phyloP scores from a whole-genome alignment of 495 filamentous ascomycete genomes.

The Penicillium crystallinum region DNA sequence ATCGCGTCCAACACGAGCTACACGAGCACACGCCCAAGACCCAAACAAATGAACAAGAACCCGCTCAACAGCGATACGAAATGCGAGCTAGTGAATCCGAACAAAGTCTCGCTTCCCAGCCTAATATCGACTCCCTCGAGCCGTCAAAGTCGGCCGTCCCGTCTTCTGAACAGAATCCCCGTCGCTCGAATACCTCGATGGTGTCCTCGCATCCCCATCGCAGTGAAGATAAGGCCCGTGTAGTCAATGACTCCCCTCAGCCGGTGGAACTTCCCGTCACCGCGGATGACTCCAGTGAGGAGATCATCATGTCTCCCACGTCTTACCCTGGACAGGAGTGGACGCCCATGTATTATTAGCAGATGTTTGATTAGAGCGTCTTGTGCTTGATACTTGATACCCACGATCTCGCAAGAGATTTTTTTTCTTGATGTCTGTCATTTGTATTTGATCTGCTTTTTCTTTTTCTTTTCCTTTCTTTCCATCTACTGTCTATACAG shows the following conservation, averaged over 20 bases:
- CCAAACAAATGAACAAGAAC: not conserved
- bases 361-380: slow-evolving; percentile 8
- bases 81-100: not conserved
- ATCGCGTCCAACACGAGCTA: not conserved
- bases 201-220: slow-evolving; percentile 24
- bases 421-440: not conserved
- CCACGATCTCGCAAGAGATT: slow-evolving; percentile 9
- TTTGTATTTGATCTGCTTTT: not conserved
- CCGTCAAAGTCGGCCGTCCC: not conserved
- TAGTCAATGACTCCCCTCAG: slow-evolving; percentile 16
- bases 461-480: not conserved
- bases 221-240: slow-evolving; percentile 11
- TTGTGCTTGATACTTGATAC: slow-evolving; percentile 14
- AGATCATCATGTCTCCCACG: slow-evolving; percentile 66
- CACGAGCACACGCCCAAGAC: not conserved
- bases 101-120: not conserved
- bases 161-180: not conserved
- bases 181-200: slow-evolving; percentile 2
- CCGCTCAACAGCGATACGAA: not conserved
- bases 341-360: slow-evolving; percentile 48
- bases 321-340: slow-evolving; percentile 81
- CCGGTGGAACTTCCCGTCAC: slow-evolving; percentile 39
- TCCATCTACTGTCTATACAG: not conserved
- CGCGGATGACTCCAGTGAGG: slow-evolving; percentile 49
- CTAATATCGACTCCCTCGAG: slow-evolving; percentile 6